Evolutionary conservation across 345 rosid species (phyloP), one percentile per base, ranked within the genome.

Genomic region (Gossypium arboreum): DNA sequence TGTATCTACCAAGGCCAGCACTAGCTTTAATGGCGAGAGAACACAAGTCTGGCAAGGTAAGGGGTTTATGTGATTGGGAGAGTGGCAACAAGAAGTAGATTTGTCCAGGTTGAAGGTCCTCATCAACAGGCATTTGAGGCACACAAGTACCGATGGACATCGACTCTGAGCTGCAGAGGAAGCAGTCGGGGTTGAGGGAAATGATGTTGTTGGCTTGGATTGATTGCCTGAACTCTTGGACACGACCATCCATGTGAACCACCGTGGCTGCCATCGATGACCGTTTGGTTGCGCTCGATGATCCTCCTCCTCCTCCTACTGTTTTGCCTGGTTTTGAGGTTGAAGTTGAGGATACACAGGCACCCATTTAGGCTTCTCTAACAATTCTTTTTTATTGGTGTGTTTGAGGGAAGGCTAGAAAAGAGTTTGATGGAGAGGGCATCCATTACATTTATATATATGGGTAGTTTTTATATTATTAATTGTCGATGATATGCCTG

Each of bases 41-140:
- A 44, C 89, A 80, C 65, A 84, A 61, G 45, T 84, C 84, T 4
- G 75, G 75, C 6, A 82, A 61, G 11, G 78, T 72, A 16, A 86
- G 75, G 1, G 77, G 71, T 24, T 50, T 77, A 52, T 39, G 56
- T 7, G 84, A 63, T 22, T 24, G 70, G 25, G 78, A 79, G 12
- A 71, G 54, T 9, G 84, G 87, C 73, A 82, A 12, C 24, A 84
- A 73, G 77, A 84, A 81, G 78, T 84, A 84, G 57, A 86, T 61
- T 29, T 75, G 84, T 27, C 79, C 87, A 43, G 63, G 57, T 71
- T 81, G 85, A 9, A 86, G 78, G 34, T 75, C 80, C 60, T 79
- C 81, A 17, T 86, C 84, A 7, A 54, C 84, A 1, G 68, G 59
- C 25, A 82, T 68, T 0, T 22, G 75, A 8, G 84, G 80, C 24